Conservation (phyloP, 106 monocot species). For the Platanthera guangdongensis region DNA sequence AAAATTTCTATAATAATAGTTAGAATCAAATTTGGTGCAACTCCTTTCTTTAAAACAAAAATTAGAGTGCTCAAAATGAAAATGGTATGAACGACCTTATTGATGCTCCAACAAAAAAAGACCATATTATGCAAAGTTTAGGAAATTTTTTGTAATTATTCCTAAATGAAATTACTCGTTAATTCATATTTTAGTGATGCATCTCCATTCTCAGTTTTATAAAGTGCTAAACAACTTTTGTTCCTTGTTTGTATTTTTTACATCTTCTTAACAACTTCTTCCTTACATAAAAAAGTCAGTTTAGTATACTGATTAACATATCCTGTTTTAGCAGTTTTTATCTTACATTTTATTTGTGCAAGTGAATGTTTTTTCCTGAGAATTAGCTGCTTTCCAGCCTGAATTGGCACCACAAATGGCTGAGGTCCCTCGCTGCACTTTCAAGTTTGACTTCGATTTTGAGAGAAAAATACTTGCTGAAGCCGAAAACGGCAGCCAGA, state of each 20-base stretch:
- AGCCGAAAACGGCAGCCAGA: conserved; percentile 68
- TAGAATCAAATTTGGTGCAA: too few species aligned
- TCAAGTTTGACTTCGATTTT: conserved; percentile 95
- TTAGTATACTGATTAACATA: background rate
- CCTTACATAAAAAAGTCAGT: background rate
- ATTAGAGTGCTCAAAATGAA: too few species aligned
- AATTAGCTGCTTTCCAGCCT: conserved; percentile 31
- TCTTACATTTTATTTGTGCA: background rate
- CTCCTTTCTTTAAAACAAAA: too few species aligned
- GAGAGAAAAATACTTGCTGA: conserved; percentile 83
- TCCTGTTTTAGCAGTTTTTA: background rate
- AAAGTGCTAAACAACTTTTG: background rate
- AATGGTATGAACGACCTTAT: too few species aligned
- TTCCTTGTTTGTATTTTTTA: background rate
- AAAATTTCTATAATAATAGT: too few species aligned
- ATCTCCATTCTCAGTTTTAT: background rate
- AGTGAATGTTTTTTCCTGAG: background rate
- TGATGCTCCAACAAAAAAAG: too few species aligned
- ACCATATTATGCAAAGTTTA: too few species aligned
- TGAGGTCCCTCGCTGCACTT: conserved; percentile 74
- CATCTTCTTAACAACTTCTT: background rate
- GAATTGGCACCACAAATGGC: conserved; percentile 51
- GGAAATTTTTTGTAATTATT: too few species aligned
- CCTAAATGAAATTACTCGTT: too few species aligned
- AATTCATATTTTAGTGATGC: too few species aligned